Conservation (phyloP, 352 stramenopile species). For the Peronospora farinosa region DNA sequence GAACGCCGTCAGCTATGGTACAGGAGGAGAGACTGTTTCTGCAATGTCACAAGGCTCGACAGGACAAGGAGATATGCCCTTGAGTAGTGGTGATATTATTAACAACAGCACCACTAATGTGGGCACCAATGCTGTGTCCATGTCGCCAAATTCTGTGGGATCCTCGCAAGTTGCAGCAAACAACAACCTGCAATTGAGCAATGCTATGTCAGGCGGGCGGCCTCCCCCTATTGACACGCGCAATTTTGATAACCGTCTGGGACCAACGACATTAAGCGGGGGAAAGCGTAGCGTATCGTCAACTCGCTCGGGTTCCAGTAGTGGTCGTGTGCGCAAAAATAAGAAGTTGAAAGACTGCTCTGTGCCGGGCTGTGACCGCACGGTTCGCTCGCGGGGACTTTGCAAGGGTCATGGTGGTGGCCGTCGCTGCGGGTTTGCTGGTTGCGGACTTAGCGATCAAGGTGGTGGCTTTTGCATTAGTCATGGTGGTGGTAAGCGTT, state of each 20-base stretch:
- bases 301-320: conserved; percentile 39
- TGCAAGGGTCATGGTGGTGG: conserved; percentile 79
- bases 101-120: conserved; percentile 21
- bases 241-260: conserved; percentile 19
- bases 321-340: conserved; percentile 49
- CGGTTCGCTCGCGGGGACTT: conserved; percentile 66
- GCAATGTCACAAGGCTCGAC: conserved; percentile 21
- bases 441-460: conserved; percentile 71
- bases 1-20: conserved; percentile 17
- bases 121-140: conserved; percentile 23
- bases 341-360: conserved; percentile 85
- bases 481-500: conserved; percentile 79
- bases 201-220: conserved; percentile 14
- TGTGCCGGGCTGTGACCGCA: conserved; percentile 63
- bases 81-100: conserved; percentile 22
- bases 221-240: conserved; percentile 53
- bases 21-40: conserved; percentile 20
- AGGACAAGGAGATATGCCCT: conserved; percentile 20
- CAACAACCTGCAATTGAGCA: conserved; percentile 23
- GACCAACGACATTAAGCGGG: conserved; percentile 24
- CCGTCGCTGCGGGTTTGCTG: conserved; percentile 56
- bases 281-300: conserved; percentile 30
- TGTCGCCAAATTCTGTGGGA: conserved; percentile 22
- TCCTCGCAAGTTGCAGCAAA: conserved; percentile 19
- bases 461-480: conserved; percentile 78